Percentiles rank a stretch among this genome's conserved stretches.
Evolutionary conservation across 352 stramenopile genomes (phyloP).

Genomic region (Aphanomyces invadans): DNA sequence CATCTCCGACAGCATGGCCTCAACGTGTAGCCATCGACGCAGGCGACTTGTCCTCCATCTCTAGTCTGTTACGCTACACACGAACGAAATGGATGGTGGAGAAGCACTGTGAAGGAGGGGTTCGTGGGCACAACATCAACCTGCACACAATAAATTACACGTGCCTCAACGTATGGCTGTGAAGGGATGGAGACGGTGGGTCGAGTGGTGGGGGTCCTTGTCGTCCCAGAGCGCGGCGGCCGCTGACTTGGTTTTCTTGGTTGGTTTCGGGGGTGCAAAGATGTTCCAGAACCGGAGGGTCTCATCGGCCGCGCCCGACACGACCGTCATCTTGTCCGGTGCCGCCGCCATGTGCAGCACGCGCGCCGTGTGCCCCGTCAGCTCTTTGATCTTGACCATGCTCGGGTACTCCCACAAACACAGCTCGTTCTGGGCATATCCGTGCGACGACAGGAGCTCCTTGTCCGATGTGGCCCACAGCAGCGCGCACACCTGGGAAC

Average conservation of each 20-base stretch:
- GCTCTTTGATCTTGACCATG: slow-evolving; percentile 90
- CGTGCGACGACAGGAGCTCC: slow-evolving; percentile 87
- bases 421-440: slow-evolving; percentile 89
- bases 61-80: no score
- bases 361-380: slow-evolving; percentile 86
- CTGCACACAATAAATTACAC: background rate
- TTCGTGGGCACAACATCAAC: background rate
- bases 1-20: no score
- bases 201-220: background rate
- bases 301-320: slow-evolving; percentile 97
- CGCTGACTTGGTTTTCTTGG: slow-evolving; percentile 1
- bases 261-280: slow-evolving; percentile 55
- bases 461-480: slow-evolving; percentile 63
- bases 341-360: slow-evolving; percentile 85
- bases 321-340: slow-evolving; percentile 94
- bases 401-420: slow-evolving; percentile 92
- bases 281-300: slow-evolving; percentile 99
- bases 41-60: no score
- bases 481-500: slow-evolving; percentile 88
- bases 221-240: background rate
- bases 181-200: background rate
- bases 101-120: no score
- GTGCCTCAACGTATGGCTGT: background rate
- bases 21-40: no score
- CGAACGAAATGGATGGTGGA: no score